phyloP scores from a whole-genome alignment of 2,329 filamentous ascomycete species.

The Delphinella strobiligena region DNA sequence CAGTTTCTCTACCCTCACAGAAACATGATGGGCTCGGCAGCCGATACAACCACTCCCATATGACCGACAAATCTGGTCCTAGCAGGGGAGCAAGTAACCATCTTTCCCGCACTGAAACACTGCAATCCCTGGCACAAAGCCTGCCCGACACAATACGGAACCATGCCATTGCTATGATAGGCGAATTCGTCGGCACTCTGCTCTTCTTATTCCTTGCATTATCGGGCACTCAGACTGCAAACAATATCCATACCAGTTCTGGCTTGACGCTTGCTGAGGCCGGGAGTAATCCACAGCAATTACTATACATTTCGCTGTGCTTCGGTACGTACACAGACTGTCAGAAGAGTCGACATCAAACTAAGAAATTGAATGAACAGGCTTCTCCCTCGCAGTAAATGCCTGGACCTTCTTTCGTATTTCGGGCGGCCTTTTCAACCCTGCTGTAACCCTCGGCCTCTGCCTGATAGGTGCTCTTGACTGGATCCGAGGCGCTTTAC shows the following conservation, averaged over 20 bases:
- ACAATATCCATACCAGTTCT: constrained; percentile 31
- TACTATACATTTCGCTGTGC: constrained; percentile 4
- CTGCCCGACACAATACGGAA: constrained; percentile 30
- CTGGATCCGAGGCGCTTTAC: constrained; percentile 37
- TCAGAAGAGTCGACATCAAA: too few species aligned
- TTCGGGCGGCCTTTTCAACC: constrained; percentile 9
- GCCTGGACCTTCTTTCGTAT: constrained; percentile 8
- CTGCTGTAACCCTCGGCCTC: constrained; percentile 41
- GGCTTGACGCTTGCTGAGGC: constrained; percentile 6
- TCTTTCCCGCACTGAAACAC: background rate
- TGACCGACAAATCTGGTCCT: too few species aligned
- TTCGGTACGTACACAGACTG: constrained; percentile 3
- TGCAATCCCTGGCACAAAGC: constrained; percentile 19
- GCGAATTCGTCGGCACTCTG: constrained; percentile 41
- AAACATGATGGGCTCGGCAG: too few species aligned
- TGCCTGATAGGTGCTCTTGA: constrained; percentile 45
- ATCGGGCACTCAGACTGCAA: constrained; percentile 33
- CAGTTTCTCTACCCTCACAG: too few species aligned
- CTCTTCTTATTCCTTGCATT: constrained; percentile 39
- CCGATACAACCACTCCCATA: too few species aligned
- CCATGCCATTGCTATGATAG: constrained; percentile 22
- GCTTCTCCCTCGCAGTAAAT: constrained; percentile 8
- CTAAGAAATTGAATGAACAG: too few species aligned
- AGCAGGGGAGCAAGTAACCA: background rate
- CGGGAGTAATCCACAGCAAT: constrained; percentile 11